A percentile compares a stretch with the other conserved stretches of the same genome.
These are phyloP conservation scores for Tarenaya hassleriana DNA, from an alignment of 345 rosid species.

Conservation along the genomic window DNA sequence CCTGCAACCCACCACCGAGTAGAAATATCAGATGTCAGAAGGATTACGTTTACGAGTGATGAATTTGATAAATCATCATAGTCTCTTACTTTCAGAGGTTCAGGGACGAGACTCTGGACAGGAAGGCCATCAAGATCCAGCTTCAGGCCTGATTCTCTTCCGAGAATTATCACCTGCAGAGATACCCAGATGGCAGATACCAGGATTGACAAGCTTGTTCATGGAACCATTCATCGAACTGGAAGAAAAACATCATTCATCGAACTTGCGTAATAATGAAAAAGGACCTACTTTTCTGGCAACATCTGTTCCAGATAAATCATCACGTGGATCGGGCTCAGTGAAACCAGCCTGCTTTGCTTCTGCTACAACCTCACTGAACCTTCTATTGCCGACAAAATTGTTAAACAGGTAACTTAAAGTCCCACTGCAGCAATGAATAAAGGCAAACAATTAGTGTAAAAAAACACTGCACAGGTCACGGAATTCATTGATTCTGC, in stretches of 20 bases:
- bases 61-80: not conserved
- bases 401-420: slow-evolving; percentile 94
- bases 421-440: slow-evolving; percentile 66
- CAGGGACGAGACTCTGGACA: slow-evolving; percentile 78
- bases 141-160: slow-evolving; percentile 90
- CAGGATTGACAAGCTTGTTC: not conserved
- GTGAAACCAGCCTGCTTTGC: slow-evolving; percentile 89
- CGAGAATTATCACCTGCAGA: slow-evolving; percentile 87
- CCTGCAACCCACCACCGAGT: slow-evolving; percentile 37
- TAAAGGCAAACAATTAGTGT: slow-evolving; percentile 11
- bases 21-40: not conserved
- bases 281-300: slow-evolving; percentile 69
- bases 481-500: not conserved
- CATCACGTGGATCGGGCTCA: slow-evolving; percentile 99
- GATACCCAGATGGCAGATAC: not conserved
- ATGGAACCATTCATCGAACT: not conserved
- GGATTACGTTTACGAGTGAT: not conserved
- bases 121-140: slow-evolving; percentile 86
- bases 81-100: slow-evolving; percentile 72
- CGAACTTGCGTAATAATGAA: not conserved
- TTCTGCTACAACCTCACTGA: slow-evolving; percentile 84
- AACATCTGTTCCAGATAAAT: slow-evolving; percentile 97
- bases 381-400: slow-evolving; percentile 48
- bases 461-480: not conserved
- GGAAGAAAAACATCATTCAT: slow-evolving; percentile 1